phyloP scores from a whole-genome alignment of 2,329 filamentous ascomycete species.

The Hypoxylon sp. region DNA sequence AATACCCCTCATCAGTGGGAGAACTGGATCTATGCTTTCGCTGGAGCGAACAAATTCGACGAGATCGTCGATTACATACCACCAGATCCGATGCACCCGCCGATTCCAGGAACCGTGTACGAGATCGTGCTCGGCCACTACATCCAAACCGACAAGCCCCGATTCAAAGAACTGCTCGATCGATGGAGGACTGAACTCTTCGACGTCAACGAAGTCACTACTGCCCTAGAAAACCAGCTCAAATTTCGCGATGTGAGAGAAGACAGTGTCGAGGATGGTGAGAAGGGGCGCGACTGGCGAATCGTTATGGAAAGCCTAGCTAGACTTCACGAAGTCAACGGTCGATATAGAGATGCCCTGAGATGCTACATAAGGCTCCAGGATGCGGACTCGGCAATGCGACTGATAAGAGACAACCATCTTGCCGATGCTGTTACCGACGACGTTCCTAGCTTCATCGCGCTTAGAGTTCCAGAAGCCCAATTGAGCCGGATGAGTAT shows the following conservation, averaged over 20 bases:
- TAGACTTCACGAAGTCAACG: conserved; percentile 84
- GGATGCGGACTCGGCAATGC: conserved; percentile 90
- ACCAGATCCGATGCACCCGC: conserved; percentile 78
- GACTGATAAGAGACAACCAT: conserved; percentile 86
- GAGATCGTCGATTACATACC: conserved; percentile 91
- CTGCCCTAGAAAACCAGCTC: conserved; percentile 84
- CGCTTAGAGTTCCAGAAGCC: conserved; percentile 82
- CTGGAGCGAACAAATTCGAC: conserved; percentile 85
- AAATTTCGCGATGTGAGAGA: conserved; percentile 79
- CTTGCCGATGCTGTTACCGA: conserved; percentile 90
- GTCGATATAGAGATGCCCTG: conserved; percentile 85
- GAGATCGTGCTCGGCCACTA: conserved; percentile 92
- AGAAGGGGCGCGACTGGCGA: conserved; percentile 84
- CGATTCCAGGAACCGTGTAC: conserved; percentile 84
- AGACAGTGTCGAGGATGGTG: conserved; percentile 80
- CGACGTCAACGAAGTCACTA: conserved; percentile 80
- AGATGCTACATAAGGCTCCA: conserved; percentile 91
- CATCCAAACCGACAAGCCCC: conserved; percentile 79
- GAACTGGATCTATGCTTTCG: conserved; percentile 95
- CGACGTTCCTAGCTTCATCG: conserved; percentile 89
- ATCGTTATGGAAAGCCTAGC: conserved; percentile 90
- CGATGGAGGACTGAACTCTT: conserved; percentile 88
- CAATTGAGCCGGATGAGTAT: conserved; percentile 74
- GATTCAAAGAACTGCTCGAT: conserved; percentile 83
- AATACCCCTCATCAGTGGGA: conserved; percentile 87